Evolutionary conservation across 2,329 filamentous ascomycete species (phyloP).

Genomic region (Dactylellina parvicollis): DNA sequence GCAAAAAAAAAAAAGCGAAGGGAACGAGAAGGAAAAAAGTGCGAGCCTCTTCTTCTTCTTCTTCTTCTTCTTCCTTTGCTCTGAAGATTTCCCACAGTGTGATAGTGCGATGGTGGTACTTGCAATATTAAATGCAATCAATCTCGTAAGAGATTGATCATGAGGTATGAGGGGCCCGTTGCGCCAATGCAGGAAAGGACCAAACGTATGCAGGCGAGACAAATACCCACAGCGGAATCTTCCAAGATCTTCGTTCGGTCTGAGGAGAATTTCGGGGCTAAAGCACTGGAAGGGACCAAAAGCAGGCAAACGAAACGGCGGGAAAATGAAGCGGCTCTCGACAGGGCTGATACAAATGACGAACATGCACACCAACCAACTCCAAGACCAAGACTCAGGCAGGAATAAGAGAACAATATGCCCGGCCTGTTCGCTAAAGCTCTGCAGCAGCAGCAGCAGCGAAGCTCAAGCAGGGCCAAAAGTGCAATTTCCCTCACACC

Average conservation of each 20-base stretch:
- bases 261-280: slow-evolving; percentile 2
- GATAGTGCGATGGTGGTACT: slow-evolving; percentile 46
- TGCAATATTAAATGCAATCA: slow-evolving; percentile 53
- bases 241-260: slow-evolving; percentile 38
- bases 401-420: slow-evolving; percentile 19
- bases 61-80: slow-evolving; percentile 1
- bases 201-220: slow-evolving; percentile 42
- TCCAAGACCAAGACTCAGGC: slow-evolving; percentile 9
- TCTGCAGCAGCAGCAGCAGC: slow-evolving; percentile 34
- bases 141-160: slow-evolving; percentile 54
- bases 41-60: not conserved
- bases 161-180: slow-evolving; percentile 23
- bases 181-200: slow-evolving; percentile 33
- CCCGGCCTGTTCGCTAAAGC: slow-evolving; percentile 42
- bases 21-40: no score
- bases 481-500: slow-evolving; percentile 37
- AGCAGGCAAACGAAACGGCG: slow-evolving; percentile 28
- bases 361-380: no score
- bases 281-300: not conserved
- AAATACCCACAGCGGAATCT: slow-evolving; percentile 35
- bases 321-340: slow-evolving; percentile 45
- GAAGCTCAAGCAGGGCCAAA: slow-evolving; percentile 38
- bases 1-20: no score
- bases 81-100: no score
- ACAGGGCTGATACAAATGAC: slow-evolving; percentile 51